Percentiles rank a stretch among this genome's conserved stretches.
phyloP scores from a whole-genome alignment of 768 basidiomycete species.

The Mycena galericulata region DNA sequence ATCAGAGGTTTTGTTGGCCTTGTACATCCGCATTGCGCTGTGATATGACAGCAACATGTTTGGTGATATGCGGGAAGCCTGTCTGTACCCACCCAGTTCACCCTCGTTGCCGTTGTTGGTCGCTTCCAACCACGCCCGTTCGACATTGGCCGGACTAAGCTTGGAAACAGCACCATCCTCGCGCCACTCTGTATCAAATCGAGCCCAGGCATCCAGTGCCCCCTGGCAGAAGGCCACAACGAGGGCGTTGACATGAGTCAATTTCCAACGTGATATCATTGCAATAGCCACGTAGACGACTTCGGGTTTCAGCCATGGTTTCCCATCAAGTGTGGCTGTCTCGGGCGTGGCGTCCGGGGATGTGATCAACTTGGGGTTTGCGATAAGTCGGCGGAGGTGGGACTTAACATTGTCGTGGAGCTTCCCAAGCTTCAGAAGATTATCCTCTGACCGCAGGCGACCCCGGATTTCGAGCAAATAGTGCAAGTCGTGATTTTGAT shows the following conservation, averaged over 20 bases:
- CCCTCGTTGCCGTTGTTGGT: slow-evolving; percentile 39
- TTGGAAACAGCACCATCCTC: neutral
- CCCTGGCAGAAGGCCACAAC: slow-evolving; percentile 11
- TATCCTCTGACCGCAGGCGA: too few relatives aligned
- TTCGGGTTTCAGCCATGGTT: slow-evolving; percentile 24
- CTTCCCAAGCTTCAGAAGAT: too few relatives aligned
- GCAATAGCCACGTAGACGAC: slow-evolving; percentile 14
- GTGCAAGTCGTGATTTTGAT: too few relatives aligned
- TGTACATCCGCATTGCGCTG: slow-evolving; percentile 27
- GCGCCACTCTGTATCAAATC: neutral
- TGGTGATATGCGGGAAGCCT: neutral
- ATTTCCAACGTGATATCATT: neutral
- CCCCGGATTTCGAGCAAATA: too few relatives aligned
- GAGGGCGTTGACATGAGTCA: slow-evolving; percentile 7
- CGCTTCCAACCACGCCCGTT: slow-evolving; percentile 23
- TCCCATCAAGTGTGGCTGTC: slow-evolving; percentile 10
- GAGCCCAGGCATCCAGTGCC: slow-evolving; percentile 1
- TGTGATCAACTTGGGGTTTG: slow-evolving; percentile 14
- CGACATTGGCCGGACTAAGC: neutral
- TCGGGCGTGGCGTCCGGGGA: neutral
- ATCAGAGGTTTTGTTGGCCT: slow-evolving; percentile 15
- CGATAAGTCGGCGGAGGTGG: neutral
- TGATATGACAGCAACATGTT: neutral
- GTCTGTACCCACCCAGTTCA: slow-evolving; percentile 13
- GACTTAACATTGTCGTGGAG: too few relatives aligned